A percentile compares a stretch with the other conserved stretches of the same genome.
Evolutionary conservation across 495 filamentous ascomycete species (phyloP).

Genomic region (Xylaria palmicola): DNA sequence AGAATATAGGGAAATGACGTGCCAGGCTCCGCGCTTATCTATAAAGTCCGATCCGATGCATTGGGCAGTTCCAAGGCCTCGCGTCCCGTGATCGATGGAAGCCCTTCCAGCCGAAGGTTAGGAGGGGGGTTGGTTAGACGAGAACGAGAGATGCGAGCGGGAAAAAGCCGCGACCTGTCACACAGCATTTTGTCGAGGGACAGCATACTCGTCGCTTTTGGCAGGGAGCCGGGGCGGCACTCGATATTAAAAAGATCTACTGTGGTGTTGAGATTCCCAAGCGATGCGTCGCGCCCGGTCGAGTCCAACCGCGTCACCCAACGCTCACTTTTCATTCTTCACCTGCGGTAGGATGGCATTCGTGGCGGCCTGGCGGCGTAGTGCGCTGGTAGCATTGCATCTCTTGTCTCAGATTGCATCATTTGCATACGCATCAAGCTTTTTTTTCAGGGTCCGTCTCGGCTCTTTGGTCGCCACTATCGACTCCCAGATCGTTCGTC

Average conservation of each 20-base stretch:
- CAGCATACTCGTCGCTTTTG: too few species aligned
- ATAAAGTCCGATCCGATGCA: background rate
- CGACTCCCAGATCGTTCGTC: background rate
- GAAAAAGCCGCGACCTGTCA: background rate
- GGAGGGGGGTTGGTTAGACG: too few species aligned
- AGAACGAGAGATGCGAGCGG: too few species aligned
- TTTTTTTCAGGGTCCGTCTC: background rate
- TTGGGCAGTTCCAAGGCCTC: background rate
- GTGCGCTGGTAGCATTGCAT: background rate
- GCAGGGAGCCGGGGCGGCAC: background rate
- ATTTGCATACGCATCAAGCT: background rate
- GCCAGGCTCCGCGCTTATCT: background rate
- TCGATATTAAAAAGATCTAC: background rate
- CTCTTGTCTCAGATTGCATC: background rate
- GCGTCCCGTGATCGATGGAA: background rate
- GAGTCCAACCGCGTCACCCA: background rate
- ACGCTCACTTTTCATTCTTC: background rate
- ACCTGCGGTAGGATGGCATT: background rate
- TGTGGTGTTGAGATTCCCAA: background rate
- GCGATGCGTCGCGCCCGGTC: background rate
- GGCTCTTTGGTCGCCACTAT: background rate
- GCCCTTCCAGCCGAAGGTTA: too few species aligned
- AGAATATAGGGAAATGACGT: slow-evolving; percentile 11
- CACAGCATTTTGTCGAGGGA: too few species aligned
- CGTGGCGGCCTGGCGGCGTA: background rate